Evolutionary conservation across 1,139 yeast species (phyloP).

Genomic region (Yamadazyma taylorii): DNA sequence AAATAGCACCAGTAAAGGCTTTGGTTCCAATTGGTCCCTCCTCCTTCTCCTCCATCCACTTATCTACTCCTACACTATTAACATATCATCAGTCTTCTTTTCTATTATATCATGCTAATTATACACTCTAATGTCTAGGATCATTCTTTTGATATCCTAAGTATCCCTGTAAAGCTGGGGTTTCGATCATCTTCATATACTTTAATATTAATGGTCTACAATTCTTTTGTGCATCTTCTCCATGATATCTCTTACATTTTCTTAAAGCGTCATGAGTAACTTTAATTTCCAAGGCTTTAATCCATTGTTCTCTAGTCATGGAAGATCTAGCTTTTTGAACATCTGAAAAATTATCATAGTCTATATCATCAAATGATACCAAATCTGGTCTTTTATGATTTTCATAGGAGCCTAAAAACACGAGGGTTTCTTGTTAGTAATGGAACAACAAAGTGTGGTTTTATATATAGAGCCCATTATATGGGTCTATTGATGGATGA

Average conservation of each 20-base stretch:
- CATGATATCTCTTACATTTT: conserved; percentile 74
- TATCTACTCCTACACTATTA: too few species aligned
- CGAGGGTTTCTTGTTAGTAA: conserved; percentile 8
- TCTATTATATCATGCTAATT: conserved; percentile 2
- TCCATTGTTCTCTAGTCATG: conserved; percentile 78
- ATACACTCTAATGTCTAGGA: conserved; percentile 56
- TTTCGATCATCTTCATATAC: conserved; percentile 74
- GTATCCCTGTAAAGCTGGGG: conserved; percentile 67
- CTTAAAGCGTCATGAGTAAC: conserved; percentile 73
- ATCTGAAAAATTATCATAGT: conserved; percentile 64
- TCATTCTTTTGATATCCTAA: conserved; percentile 85
- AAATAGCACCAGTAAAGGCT: too few species aligned
- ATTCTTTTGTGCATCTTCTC: conserved; percentile 74
- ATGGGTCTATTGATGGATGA: not conserved
- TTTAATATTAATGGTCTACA: conserved; percentile 63
- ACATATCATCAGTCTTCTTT: too few species aligned
- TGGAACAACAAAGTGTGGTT: not conserved
- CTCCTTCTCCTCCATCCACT: too few species aligned
- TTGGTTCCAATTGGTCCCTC: too few species aligned
- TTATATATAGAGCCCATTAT: not conserved
- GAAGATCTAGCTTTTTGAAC: conserved; percentile 75
- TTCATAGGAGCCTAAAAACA: conserved; percentile 35
- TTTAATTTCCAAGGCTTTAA: conserved; percentile 67
- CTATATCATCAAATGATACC: conserved; percentile 82
- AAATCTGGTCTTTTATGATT: conserved; percentile 68